Evolutionary conservation across 495 filamentous ascomycete genomes (phyloP), one percentile per base, ranked within the genome.

Genomic region (Lineolata rhizophorae): DNA sequence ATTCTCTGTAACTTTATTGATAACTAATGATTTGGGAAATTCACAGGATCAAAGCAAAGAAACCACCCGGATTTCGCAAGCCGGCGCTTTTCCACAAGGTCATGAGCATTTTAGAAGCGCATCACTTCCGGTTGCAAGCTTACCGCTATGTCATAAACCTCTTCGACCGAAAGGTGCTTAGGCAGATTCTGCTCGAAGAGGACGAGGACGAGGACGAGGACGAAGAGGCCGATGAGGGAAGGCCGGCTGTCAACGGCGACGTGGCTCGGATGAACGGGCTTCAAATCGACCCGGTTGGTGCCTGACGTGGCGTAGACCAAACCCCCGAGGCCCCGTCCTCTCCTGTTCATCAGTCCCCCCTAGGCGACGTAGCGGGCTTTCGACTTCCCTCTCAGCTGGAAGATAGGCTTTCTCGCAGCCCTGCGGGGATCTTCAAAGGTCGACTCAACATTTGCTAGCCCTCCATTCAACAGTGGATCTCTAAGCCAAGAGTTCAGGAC

Each of bases 101-200:
- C 35, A 71, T 95, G 58, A 62, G 57, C 20, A 55, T 94, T 20
- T 60, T 97, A n/a, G 87, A 93, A 54, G 72, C 67, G 31, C 82
- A 93, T 39, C 79, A 87, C 44, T 95, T 81, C 50, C 67, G 85
- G 19, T 60, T 95, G 15, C 70, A 68, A 4, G 72, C 81, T 30
- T 72, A 85, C 26, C 74, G 79, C 26, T 83, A 90, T 50, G 72
- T 93, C 20, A 70, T 94, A 30, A 83, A 94, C 48, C 55, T 95
- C 16, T 97, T 95, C 50, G 85, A 95, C 41, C 84, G 80, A 53
- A 69, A 62, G 21, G 79, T 95, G 18, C 57, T 95, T 50, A 59
- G 81, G 41, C 65, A 69, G 26, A 77, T 94, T 33, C 73, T 95
- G 20, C 51, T 74, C 3, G 67, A 70, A 30, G 71, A 76, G 32